Base-by-base conservation (phyloP, 345 rosid genomes). In the Streptanthus diversifolius region DNA sequence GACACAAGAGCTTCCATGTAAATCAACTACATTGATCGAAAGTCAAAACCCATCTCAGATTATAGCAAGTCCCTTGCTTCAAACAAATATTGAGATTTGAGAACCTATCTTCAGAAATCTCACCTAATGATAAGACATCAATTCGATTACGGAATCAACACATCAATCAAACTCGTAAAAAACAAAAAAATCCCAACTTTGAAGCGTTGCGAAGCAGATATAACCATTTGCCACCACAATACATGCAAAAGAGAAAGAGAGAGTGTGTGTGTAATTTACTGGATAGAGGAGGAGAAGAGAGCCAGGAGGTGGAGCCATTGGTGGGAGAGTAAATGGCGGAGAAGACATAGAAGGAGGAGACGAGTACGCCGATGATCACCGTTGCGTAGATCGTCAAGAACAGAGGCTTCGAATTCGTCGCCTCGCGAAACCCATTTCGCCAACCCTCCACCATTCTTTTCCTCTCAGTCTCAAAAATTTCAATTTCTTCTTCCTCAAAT, bases 331-430 rank as follows among this genome's bases (percentile, higher is more conserved):
- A 85, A 74, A 90, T 64, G 10, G 97, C 91, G n/a, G 99, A 88
- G 84, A 88, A 88, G 68, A 95, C 92, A 73, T 85, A 95, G 47
- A 90, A 81, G 27, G 96, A 80, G 24, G 98, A 91, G 68, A 95
- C 80, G 68, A 88, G 65, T 27, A 86, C 82, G 30, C 99, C 99
- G 11, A 86, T 71, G 65, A 91, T 68, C 57, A 91, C 97, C 8
- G 98, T 81, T 17, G 86, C 84, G 72, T 95, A 95, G 81, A 95
- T 82, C 61, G 98, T 85, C 59, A 87, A 32, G 82, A 95, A 95
- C 61, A 95, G 77, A 32, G 99, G 98, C 80, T 81, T 88, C 47
- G 92, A 78, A 64, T 79, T 85, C 53, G 85, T 79, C 49, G 84
- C 74, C 19, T 88, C 99, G 32, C 85, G 92, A 75, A 84, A 82